Evolutionary conservation across 1,139 yeast genomes (phyloP).

Genomic region (Geotrichum bryndzae): DNA sequence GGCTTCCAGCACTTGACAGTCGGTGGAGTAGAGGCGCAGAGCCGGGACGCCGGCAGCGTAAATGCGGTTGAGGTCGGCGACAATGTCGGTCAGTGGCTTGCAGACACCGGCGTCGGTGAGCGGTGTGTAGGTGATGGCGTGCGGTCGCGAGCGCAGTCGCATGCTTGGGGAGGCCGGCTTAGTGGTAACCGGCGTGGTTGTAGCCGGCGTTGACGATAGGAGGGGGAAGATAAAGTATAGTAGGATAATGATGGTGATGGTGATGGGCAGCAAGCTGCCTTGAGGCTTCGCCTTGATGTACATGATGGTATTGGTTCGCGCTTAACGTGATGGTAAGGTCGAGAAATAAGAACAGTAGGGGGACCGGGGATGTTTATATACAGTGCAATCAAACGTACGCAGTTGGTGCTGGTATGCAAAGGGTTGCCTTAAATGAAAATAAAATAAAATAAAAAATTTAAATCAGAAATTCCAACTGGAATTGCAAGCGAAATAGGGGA

Average conservation of each 20-base stretch:
- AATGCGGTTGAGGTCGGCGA: constrained; percentile 53
- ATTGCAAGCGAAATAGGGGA: too few species aligned
- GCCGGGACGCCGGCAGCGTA: constrained; percentile 33
- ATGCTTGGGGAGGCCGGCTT: not conserved
- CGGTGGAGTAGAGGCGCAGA: constrained; percentile 26
- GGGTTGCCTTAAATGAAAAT: too few species aligned
- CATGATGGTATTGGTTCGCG: not conserved
- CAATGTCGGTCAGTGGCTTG: constrained; percentile 55
- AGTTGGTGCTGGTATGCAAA: too few species aligned
- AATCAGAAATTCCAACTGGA: too few species aligned
- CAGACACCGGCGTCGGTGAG: constrained; percentile 67
- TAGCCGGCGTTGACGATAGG: not conserved
- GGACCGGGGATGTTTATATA: not conserved
- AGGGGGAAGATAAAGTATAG: not conserved
- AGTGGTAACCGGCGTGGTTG: too few species aligned
- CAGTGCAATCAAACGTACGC: too few species aligned
- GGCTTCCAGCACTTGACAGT: constrained; percentile 27
- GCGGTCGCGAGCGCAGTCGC: constrained; percentile 28
- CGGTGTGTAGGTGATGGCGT: constrained; percentile 81
- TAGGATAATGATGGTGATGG: not conserved
- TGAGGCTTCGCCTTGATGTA: not conserved
- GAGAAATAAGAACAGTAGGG: not conserved
- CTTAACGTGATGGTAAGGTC: not conserved
- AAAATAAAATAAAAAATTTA: too few species aligned
- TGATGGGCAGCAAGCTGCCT: not conserved